phyloP scores from a whole-genome alignment of 2,329 filamentous ascomycete genomes.

The Clarireedia paspali region DNA sequence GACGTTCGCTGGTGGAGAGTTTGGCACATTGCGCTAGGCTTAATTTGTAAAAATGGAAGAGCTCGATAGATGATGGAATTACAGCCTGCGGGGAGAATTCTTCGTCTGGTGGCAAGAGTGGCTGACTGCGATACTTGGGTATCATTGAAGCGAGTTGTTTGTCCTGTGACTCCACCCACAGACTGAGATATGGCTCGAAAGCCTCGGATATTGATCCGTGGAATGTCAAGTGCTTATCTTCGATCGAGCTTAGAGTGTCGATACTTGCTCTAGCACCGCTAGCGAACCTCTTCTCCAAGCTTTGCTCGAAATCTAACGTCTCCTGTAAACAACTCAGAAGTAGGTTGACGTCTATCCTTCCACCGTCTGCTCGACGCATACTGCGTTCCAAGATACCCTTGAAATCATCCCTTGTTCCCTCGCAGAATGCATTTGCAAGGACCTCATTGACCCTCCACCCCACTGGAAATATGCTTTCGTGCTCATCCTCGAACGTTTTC shows the following conservation, averaged over 20 bases:
- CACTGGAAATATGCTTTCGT: slow-evolving; percentile 76
- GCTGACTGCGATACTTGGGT: slow-evolving; percentile 78
- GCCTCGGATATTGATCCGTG: slow-evolving; percentile 90
- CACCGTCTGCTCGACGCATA: slow-evolving; percentile 69
- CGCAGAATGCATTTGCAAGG: slow-evolving; percentile 86
- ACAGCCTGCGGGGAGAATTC: slow-evolving; percentile 89
- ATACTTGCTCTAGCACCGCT: slow-evolving; percentile 70
- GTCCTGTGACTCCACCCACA: slow-evolving; percentile 97
- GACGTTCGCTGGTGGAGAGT: slow-evolving; percentile 79
- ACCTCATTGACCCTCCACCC: slow-evolving; percentile 88
- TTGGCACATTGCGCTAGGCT: slow-evolving; percentile 93
- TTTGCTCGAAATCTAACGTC: slow-evolving; percentile 94
- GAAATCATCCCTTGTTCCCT: slow-evolving; percentile 92
- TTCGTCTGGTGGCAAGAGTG: slow-evolving; percentile 73
- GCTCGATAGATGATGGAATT: slow-evolving; percentile 86
- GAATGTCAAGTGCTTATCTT: slow-evolving; percentile 70
- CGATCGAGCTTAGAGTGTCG: slow-evolving; percentile 76
- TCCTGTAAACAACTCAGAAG: slow-evolving; percentile 86
- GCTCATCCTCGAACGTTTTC: slow-evolving; percentile 92
- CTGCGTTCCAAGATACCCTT: slow-evolving; percentile 85
- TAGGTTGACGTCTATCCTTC: slow-evolving; percentile 81
- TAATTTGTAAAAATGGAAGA: slow-evolving; percentile 95
- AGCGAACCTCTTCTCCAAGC: slow-evolving; percentile 75
- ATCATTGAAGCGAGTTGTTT: slow-evolving; percentile 78
- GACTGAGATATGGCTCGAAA: slow-evolving; percentile 91